Base-by-base conservation (phyloP, 208 protist species). In the Lotmaria passim region DNA sequence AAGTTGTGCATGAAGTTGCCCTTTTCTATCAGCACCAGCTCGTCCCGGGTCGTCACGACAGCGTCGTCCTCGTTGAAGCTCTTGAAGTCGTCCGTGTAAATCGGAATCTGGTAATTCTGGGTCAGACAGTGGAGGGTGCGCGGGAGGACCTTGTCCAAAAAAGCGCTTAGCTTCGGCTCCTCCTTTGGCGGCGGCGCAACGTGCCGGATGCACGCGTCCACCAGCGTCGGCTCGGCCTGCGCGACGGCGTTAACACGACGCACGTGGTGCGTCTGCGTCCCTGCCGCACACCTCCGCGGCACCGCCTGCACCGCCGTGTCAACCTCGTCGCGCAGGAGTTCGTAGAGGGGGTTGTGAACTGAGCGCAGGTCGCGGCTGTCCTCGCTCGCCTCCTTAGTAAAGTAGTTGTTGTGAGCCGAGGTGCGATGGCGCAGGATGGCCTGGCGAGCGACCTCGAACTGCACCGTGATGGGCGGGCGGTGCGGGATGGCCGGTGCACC, bases 21-120 rank as follows among this genome's bases (percentile, higher is more conserved):
- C 75, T 89, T 93, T 62, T 96, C 91, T n/a, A 85, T 60, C 43
- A 96, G 66, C 34, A 93, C 74, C 19, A 88, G 82, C 47, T 94
- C 89, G 66, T 96, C 89, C 36, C 86, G 85, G 5, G 83, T 76
- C 23, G 87, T 87, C n/a, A 94, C 67, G 53, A 97, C 85, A 2
- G 85, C 84, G 63, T 97, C 90, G 69, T 97, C 93, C 58, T 97
- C 93, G 62, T 81, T 91, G 70, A 97, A 89, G 48, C 80, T 67
- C 12, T 73, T 67, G 81, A 87, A 92, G 66, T 97, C 93, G 68
- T 97, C 93, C 3, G 80, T 78, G 74, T 96, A 97, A 57, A 97
- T 94, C 34, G 90, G 85, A 15, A 97, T 59, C 60, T 91, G 80
- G 50, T 88, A 73, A 71, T 95, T 96, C 58, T 94, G 91, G 21